These are phyloP conservation scores for Penicillium angulare DNA, from an alignment of 495 filamentous ascomycete genomes.

Conservation along the genomic window DNA sequence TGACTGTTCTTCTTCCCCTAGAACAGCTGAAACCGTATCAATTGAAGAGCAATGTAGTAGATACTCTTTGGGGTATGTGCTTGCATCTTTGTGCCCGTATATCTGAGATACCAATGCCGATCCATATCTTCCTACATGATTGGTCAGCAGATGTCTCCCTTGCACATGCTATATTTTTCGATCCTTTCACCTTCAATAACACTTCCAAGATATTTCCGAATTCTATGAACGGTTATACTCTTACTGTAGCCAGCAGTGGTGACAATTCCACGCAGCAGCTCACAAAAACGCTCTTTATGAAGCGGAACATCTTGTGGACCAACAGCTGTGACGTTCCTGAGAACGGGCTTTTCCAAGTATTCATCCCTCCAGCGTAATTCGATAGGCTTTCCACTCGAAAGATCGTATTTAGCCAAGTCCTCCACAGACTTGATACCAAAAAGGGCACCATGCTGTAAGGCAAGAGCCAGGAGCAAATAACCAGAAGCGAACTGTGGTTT, in stretches of 20 bases:
- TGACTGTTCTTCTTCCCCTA: constrained; percentile 13
- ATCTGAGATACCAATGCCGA: constrained; percentile 22
- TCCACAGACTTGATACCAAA: constrained; percentile 15
- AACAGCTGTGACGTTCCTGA: constrained; percentile 20
- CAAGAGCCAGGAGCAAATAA: constrained; percentile 15
- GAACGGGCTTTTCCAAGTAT: constrained; percentile 16
- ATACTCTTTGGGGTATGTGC: constrained; percentile 20
- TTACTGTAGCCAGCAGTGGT: constrained; percentile 16
- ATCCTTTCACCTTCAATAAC: constrained; percentile 11
- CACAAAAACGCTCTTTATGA: constrained; percentile 9
- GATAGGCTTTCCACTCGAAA: constrained; percentile 7
- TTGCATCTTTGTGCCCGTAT: constrained; percentile 10
- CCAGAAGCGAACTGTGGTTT: constrained; percentile 17
- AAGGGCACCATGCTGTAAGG: constrained; percentile 14
- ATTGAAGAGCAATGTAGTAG: constrained; percentile 19
- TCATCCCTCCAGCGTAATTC: constrained; percentile 13
- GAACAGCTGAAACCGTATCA: constrained; percentile 16
- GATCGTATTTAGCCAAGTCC: constrained; percentile 13
- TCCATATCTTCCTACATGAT: constrained; percentile 18
- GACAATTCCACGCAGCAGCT: constrained; percentile 7
- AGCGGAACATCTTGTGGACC: constrained; percentile 19
- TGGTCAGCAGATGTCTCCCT: constrained; percentile 27
- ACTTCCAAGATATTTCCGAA: constrained; percentile 17
- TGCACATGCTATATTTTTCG: neutral
- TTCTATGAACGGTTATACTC: constrained; percentile 5